Evolutionary conservation across 257 asterid species (phyloP), one percentile per base, ranked within the genome.

Genomic region (Phtheirospermum japonicum): DNA sequence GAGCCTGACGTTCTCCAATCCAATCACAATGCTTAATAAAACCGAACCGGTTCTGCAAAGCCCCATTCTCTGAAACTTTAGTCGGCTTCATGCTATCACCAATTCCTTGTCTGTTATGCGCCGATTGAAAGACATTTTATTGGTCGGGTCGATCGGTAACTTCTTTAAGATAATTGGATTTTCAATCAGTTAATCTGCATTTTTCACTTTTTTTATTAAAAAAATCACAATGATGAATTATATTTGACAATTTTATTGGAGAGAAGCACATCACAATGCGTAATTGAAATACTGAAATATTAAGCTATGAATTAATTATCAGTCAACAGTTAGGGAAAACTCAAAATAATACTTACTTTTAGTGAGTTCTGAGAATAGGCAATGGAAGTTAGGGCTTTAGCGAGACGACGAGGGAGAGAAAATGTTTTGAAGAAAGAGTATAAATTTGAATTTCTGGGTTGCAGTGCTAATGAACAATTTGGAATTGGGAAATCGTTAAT

Each of bases 1-100:
- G 95, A 84, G 8, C 98, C 98, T 37, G 89, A 88, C 4, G 78
- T 67, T 81, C 88, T 4, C 98, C 98, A 30, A 92, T 77, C 98
- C 97, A 92, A 57, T 84, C 90, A 18, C 84, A 76, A 78, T 89
- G 97, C 80, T 84, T 88, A 63, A 92, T 89, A 49, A 75, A 69
- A 16, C 98, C 98, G 61, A 81, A 92, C 19, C 97, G 95, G 62
- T 89, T 91, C 50, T 92, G 97, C 6, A 92, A 73, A 32, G 83
- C 79, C 5, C 89, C 95, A 10, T 70, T 71, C 20, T 74, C 82
- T 1, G 82, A 62, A 55, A 86, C 88, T 49, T 80, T 86, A n/a
- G 86, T 84, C 14, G 93, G 83, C 78, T 89, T 92, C 98, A 92
- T 86, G 84, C 95, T 37, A 88, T 81, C 33, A 92, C 85, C 75